Base-by-base conservation (phyloP, 352 stramenopile species). In the Phytophthora ramorum region DNA sequence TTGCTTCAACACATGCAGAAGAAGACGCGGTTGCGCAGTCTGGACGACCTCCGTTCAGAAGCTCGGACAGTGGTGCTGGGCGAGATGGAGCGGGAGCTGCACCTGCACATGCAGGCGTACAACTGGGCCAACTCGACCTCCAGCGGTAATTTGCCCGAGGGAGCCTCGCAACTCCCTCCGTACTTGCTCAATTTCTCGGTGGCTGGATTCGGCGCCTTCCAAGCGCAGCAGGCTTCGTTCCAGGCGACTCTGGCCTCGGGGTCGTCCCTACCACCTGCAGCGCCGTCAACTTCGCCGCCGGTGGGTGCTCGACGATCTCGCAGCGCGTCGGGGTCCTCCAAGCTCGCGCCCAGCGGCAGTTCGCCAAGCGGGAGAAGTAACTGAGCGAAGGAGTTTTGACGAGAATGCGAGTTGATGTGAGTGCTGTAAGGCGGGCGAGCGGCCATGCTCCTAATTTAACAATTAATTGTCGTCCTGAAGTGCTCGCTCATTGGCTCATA, bases 1-100 rank as follows among this genome's bases (percentile, higher is more conserved):
- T 71, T 93, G 43, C 69, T 93, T 43, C 82, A 90, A 63, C 85
- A 93, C 65, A 93, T 93, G 85, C 85, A 93, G 52, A 93, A 91
- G 74, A 93, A 93, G 71, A 93, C 85, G 26, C 75, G 85, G 24
- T 63, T 93, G 56, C 81, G 85, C 17, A 91, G 79, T 32, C 60
- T 93, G 19, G 85, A 93, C 40, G 77, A 91, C 40, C 56, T 93
- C 9, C 80, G 85, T 2, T 78, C 73, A 6, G 85, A 93, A 56
- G 80, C 85, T 28, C 75, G 85, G n/a, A 80, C 73, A 0, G 61
- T 85, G 22, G 83, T 91, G 24, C 71, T 91, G 2, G 68, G 73
- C 5, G 85, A 93, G 66, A 88, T 93, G 72, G 85, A 93, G 71
- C 76, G 78, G 1, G 83, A 93, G 61, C 65, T 93, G 20, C 80